Evolutionary conservation across 768 basidiomycete species (phyloP), one percentile per base, ranked within the genome.

Genomic region (Lentinus brumalis): DNA sequence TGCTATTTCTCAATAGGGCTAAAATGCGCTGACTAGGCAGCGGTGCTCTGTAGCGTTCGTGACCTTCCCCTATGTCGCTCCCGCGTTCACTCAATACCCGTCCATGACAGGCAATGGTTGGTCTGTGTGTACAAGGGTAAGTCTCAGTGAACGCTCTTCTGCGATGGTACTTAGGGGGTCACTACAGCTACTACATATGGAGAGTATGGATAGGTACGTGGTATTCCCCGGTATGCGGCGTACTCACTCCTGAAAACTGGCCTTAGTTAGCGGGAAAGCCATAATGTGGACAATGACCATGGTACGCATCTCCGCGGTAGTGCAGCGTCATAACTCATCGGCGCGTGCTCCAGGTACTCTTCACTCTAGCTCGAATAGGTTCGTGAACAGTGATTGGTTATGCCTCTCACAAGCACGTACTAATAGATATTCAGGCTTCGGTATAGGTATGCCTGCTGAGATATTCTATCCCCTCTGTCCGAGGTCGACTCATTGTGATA

Each of bases 141-240:
- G 47, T 42, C 5, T 32, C 4, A n/a, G 16, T 21, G 16, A 16
- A 29, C 3, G 21, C 21, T 14, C n/a, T n/a, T n/a, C n/a, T n/a
- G n/a, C n/a, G n/a, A n/a, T n/a, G n/a, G n/a, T n/a, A 31, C 16
- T 16, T 39, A 8, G 35, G 11, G 21, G 9, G 2, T 1, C 30
- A 32, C 18, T 4, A 9, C 44, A 57, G 57, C 18, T 60, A 55
- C 47, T 60, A 60, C n/a, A 42, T 50, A 4, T 60, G 59, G 59
- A 35, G 59, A 14, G 44, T 60, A 1, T 60, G 59, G 59, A 53
- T 52, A 35, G 26, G 47, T 50, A 26, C 15, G 44, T 16, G 5
- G 21, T n/a, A n/a, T n/a, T n/a, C n/a, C n/a, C n/a, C n/a, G n/a
- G n/a, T n/a, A n/a, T n/a, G n/a, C n/a, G n/a, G n/a, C n/a, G n/a